Evolutionary conservation across 2,329 filamentous ascomycete genomes (phyloP).

Genomic region (Sarocladium kiliense): DNA sequence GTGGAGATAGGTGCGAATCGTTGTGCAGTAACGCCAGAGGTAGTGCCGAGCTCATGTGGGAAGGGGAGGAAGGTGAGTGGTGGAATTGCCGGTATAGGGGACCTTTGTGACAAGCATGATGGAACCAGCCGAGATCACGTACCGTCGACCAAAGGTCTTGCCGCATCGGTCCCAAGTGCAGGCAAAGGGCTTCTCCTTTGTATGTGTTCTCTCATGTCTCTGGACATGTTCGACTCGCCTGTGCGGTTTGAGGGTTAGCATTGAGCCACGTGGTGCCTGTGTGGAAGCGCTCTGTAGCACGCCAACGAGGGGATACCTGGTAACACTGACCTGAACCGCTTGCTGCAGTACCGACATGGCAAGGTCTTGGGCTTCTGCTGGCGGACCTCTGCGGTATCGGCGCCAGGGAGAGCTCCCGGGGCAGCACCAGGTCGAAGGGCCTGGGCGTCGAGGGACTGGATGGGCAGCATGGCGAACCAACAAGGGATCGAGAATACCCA

Average conservation of each 20-base stretch:
- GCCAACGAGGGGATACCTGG: constrained; percentile 10
- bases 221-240: constrained; percentile 62
- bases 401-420: constrained; percentile 23
- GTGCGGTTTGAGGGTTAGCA: constrained; percentile 13
- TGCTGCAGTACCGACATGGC: constrained; percentile 59
- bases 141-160: constrained; percentile 59
- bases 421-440: constrained; percentile 20
- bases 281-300: constrained; percentile 13
- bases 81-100: constrained; percentile 6
- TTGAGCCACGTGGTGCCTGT: neutral
- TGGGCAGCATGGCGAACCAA: constrained; percentile 40
- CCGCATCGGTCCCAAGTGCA: constrained; percentile 56
- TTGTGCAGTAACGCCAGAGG: constrained; percentile 1
- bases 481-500: constrained; percentile 11
- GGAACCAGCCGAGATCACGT: constrained; percentile 26
- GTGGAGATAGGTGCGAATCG: neutral
- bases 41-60: constrained; percentile 6
- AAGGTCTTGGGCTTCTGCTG: constrained; percentile 57
- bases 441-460: constrained; percentile 47
- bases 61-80: constrained; percentile 9
- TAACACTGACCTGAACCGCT: constrained; percentile 52
- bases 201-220: constrained; percentile 59
- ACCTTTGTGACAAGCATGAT: constrained; percentile 9
- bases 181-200: constrained; percentile 60
- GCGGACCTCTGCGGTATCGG: constrained; percentile 46